Base-by-base conservation (phyloP, 2,329 filamentous ascomycete species). In the Colletotrichum godetiae region DNA sequence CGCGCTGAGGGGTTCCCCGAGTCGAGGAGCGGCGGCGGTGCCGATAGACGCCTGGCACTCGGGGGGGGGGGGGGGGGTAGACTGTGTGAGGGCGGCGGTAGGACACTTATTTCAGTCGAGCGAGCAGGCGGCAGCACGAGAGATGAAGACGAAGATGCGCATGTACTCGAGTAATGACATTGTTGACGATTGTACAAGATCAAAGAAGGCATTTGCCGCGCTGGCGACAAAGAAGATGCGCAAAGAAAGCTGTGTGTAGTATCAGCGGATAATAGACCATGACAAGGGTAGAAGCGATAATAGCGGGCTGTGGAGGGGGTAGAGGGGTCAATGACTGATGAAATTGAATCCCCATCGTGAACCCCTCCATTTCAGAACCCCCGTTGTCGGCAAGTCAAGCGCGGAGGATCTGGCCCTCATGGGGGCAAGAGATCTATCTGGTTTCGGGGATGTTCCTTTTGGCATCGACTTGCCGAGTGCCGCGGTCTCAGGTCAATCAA, bases 101-200 rank as follows among this genome's bases (percentile, higher is more conserved):
- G 67, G 49, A 57, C 13, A 31, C 24, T 22, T 33, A 35, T 42
- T 15, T 15, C 22, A 42, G 24, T 33, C 8, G n/a, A 12, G 22
- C 22, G n/a, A 13, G 37, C 35, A 60, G 37, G 57, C 57, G 58
- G 19, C 11, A 53, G 12, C 24, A 31, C 52, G 2, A 27, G 42
- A n/a, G 22, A 35, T 27, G 52, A 52, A 59, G 31, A 68, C 58
- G 37, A 46, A 46, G 33, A 60, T 60, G 55, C 46, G 22, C 42
- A 70, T 52, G 37, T 19, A 31, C 58, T 53, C 37, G 37, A 68
- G 53, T 59, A 72, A 69, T 53, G 65, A 53, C 52, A 37, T 24
- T n/a, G 58, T 24, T n/a, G 58, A 49, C 24, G 46, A 52, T 53
- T 42, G 55, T 13, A n/a, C n/a, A 22, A 4, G 19, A 52, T 46